phyloP scores from a whole-genome alignment of 108 stramenopile genomes.

The Bacterosira constricta region DNA sequence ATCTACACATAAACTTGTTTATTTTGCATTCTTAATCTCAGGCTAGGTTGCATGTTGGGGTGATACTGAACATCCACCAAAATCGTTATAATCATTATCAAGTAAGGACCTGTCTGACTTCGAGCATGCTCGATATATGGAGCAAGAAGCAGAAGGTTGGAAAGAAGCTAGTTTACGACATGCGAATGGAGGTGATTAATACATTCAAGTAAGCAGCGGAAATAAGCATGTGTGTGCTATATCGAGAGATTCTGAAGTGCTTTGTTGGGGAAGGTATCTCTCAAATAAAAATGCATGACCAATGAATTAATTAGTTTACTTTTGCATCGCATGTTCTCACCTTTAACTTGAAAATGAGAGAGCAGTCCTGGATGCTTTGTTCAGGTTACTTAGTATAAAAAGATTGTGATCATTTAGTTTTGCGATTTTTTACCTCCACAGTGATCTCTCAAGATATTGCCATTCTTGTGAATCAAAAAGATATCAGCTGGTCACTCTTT shows the following conservation, averaged over 20 bases:
- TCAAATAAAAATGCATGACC: too few relatives aligned
- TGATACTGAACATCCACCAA: constrained; percentile 20
- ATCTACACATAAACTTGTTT: too few relatives aligned
- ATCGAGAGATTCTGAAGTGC: constrained; percentile 17
- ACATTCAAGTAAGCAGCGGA: constrained; percentile 42
- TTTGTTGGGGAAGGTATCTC: constrained; percentile 42
- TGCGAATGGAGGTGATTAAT: constrained; percentile 16
- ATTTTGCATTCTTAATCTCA: too few relatives aligned
- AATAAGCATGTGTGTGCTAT: constrained; percentile 39
- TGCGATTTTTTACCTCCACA: neutral
- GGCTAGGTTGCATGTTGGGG: constrained; percentile 39
- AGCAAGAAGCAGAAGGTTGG: constrained; percentile 3
- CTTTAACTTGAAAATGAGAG: too few relatives aligned
- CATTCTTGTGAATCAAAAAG: neutral
- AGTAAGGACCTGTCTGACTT: neutral
- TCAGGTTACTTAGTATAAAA: constrained; percentile 7
- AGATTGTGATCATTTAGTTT: neutral
- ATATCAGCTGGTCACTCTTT: constrained; percentile 39
- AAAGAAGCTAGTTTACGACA: neutral
- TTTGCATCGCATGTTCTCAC: too few relatives aligned
- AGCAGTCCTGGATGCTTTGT: constrained; percentile 24
- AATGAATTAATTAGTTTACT: too few relatives aligned
- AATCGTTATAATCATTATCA: neutral
- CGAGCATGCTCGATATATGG: constrained; percentile 10
- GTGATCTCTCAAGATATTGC: neutral